phyloP scores from a whole-genome alignment of 768 basidiomycete species.

The Mycena olivaceomarginata region DNA sequence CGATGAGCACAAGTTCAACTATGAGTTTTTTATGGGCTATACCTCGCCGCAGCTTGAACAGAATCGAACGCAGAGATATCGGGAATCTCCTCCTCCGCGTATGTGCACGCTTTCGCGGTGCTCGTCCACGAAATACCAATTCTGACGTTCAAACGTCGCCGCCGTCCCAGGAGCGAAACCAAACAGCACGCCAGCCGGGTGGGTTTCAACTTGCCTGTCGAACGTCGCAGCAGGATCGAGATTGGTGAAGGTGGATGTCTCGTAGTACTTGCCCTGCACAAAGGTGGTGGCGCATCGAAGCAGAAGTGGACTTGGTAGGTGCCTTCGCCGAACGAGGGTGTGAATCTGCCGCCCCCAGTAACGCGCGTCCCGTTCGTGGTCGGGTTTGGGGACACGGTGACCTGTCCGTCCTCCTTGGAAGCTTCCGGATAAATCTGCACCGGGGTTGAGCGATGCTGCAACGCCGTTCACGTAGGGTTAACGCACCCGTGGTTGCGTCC shows the following conservation, averaged over 20 bases:
- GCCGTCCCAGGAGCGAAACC: slow-evolving; percentile 52
- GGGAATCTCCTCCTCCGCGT: slow-evolving; percentile 62
- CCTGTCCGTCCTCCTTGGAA: slow-evolving; percentile 23
- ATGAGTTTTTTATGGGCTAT: background rate
- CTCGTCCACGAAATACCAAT: slow-evolving; percentile 68
- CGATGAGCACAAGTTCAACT: background rate
- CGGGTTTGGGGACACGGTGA: slow-evolving; percentile 32
- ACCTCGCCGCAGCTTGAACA: slow-evolving; percentile 40
- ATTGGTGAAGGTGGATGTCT: slow-evolving; percentile 22
- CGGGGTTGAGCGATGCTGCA: background rate
- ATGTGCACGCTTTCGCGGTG: slow-evolving; percentile 62
- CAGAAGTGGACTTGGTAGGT: slow-evolving; percentile 38
- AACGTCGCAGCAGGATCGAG: slow-evolving; percentile 26
- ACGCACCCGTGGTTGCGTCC: slow-evolving; percentile 37
- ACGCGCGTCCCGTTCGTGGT: slow-evolving; percentile 34
- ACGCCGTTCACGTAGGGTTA: background rate
- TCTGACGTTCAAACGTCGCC: slow-evolving; percentile 56
- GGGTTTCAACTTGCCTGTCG: slow-evolving; percentile 10
- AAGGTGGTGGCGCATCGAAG: slow-evolving; percentile 31
- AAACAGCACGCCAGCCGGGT: slow-evolving; percentile 37
- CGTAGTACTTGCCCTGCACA: slow-evolving; percentile 38
- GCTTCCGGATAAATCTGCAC: slow-evolving; percentile 38
- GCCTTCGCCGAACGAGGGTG: slow-evolving; percentile 40
- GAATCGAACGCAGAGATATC: slow-evolving; percentile 33
- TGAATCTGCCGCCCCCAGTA: slow-evolving; percentile 32